These are phyloP conservation scores for Saksenaea vasiformis DNA, from an alignment of 371 early-diverging fungal species.

Conservation along the genomic window DNA sequence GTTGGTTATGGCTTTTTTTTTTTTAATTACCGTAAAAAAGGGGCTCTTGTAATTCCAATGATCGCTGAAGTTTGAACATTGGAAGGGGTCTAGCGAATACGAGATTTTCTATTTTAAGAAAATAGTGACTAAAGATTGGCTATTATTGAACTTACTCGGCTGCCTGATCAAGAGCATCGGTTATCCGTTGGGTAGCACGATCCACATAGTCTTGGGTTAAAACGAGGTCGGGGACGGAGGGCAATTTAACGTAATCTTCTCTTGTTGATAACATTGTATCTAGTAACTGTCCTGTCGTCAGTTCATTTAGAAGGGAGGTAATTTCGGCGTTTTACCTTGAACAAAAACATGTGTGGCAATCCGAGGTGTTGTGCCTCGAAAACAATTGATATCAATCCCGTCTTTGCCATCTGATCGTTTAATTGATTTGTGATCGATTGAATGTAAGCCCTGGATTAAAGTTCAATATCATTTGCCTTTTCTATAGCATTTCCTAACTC, in stretches of 20 bases:
- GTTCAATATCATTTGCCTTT: background rate
- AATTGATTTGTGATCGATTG: background rate
- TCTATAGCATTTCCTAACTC: background rate
- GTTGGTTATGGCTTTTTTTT: background rate
- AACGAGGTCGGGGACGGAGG: conserved; percentile 15
- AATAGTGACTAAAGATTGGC: background rate
- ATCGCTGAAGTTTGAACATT: conserved; percentile 21
- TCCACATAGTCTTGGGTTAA: conserved; percentile 15
- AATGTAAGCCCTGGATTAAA: conserved; percentile 4
- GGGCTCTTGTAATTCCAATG: conserved; percentile 13
- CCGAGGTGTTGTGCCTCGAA: conserved; percentile 17
- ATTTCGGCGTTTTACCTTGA: conserved; percentile 12
- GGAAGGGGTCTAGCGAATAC: conserved; percentile 18
- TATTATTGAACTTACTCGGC: conserved; percentile 20
- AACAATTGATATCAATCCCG: conserved; percentile 20
- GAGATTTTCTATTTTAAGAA: background rate
- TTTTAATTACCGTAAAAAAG: conserved; percentile 28
- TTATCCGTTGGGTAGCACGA: background rate
- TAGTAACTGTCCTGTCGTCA: background rate
- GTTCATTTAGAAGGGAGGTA: background rate
- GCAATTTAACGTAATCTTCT: conserved; percentile 7
- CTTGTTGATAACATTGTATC: conserved; percentile 1
- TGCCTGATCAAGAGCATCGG: conserved; percentile 10
- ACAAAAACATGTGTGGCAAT: conserved; percentile 21
- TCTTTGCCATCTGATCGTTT: conserved; percentile 1